Base-by-base conservation (phyloP, 352 stramenopile species). In the Phytophthora fragariaefolia region DNA sequence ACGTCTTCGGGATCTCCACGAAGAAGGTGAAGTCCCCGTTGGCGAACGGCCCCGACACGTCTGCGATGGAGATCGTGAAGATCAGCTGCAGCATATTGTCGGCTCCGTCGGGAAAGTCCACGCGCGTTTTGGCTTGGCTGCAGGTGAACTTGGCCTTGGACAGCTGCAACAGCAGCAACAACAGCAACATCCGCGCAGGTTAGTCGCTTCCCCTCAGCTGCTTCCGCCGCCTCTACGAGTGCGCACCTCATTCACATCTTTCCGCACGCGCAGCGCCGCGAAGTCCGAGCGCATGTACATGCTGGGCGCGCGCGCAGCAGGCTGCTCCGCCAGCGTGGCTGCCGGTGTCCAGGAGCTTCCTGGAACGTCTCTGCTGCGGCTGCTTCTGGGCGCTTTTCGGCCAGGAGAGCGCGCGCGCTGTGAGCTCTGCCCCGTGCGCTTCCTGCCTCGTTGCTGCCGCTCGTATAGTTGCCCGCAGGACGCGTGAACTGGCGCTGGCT, bases 1-100 rank as follows among this genome's bases (percentile, higher is more conserved):
- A 96, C 27, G 86, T 91, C 77, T 90, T 92, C 38, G 88, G 88
- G 55, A 96, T 96, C 53, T 94, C 82, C 15, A 96, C 83, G 53
- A 89, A 89, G 64, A 96, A 96, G 13, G 77, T 92, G 51, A 93
- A 96, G 50, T 96, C 85, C 1, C 88, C 88, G 65, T 96, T 93
- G 45, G 82, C 83, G 56, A 87, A 96, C n/a, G 88, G 84, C 0
- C 86, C 83, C 4, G 77, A 77, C 5, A 87, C 67, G 54, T 95
- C 86, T 2, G 76, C 80, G 47, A 96, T 87, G 10, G 86, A 85
- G 55, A 96, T 93, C 46, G 77, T 83, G 69, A 96, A 92, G 48
- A 95, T 88, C 12, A 96, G 60, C 1, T 70, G 75, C 51, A 96
- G 64, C 81, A 96, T 91, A 57, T 96, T 96, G 58, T 93, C 74